Base-by-base conservation (phyloP, 805 yeast species). In the Candida bentonensis region DNA sequence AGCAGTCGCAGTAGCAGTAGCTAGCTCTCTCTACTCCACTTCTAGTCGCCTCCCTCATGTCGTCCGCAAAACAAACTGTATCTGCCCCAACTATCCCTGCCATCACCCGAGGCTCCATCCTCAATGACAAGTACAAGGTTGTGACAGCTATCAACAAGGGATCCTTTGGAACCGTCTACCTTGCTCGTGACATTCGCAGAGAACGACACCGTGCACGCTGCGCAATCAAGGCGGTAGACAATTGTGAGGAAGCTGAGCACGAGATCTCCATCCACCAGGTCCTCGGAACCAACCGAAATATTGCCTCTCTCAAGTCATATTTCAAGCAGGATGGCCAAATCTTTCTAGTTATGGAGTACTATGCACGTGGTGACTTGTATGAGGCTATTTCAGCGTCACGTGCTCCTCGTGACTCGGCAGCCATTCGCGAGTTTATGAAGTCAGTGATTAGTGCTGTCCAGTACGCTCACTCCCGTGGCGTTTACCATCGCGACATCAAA, bases 401-500 rank as follows among this genome's bases (percentile, higher is more conserved):
- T 3, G 62, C 59, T 43, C 85, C 84, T 51, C 62, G 66, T 44
- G 64, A 71, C 39, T 73, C 74, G 47, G 59, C 58, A 15, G 58
- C 67, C 50, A 70, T 74, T 55, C 76, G 76, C 56, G 70, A 68
- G 47, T 80, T 73, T 50, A 81, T 82, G 54, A 55, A 72, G 36
- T 96, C 92, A 63, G 72, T 92, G 60, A 68, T 89, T 39, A 83
- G 87, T 49, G 95, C 88, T 2, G 70, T 88, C 44, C 74, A 76
- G 49, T 83, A 79, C 64, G 83, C 94, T 56, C 96, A 89, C 61
- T 69, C 80, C 1, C 75, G 73, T 49, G 80, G 82, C n/a, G 76
- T 89, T 28, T 89, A 79, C 59, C 97, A 88, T 60, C 83, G 96
- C 58, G 97, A 88, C 63, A 76, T 88, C 51, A 92, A 92, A 66